Percentiles rank a stretch among this genome's conserved stretches.
These are phyloP conservation scores for Talaromyces nanjingensis DNA, from an alignment of 495 filamentous ascomycete genomes.

Conservation along the genomic window DNA sequence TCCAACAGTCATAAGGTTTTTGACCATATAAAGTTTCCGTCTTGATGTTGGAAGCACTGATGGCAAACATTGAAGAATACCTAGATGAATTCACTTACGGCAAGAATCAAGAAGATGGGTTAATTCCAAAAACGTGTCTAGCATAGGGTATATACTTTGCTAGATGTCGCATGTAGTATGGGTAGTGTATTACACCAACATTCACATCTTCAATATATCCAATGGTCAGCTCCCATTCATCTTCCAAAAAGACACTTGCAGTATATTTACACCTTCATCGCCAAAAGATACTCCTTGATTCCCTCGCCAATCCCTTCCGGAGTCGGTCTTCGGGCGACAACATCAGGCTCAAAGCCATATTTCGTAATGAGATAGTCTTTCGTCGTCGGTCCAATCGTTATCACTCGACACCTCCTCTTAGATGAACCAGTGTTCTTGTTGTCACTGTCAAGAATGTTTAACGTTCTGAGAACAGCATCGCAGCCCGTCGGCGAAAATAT, in stretches of 20 bases:
- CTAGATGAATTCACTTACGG: no score
- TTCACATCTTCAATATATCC: no score
- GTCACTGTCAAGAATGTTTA: neutral
- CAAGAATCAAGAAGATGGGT: no score
- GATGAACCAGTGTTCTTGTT: neutral
- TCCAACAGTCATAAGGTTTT: no score
- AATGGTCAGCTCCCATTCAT: no score
- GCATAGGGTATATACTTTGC: no score
- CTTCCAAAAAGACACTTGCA: neutral
- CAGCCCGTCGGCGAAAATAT: constrained; percentile 92
- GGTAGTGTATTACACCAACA: no score
- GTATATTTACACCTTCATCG: neutral
- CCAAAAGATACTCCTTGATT: constrained; percentile 31
- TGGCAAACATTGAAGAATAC: no score
- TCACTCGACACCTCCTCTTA: constrained; percentile 49
- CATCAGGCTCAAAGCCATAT: constrained; percentile 71
- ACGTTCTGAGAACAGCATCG: constrained; percentile 64
- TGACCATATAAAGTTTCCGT: no score
- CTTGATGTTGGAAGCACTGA: no score
- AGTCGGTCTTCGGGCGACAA: constrained; percentile 73
- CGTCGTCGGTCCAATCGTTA: constrained; percentile 93
- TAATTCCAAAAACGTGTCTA: no score
- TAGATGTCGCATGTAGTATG: no score
- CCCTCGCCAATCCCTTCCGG: constrained; percentile 73
- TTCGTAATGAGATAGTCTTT: constrained; percentile 58